Conservation (phyloP, 306 rosid genomes). For the Begonia peltatifolia region DNA sequence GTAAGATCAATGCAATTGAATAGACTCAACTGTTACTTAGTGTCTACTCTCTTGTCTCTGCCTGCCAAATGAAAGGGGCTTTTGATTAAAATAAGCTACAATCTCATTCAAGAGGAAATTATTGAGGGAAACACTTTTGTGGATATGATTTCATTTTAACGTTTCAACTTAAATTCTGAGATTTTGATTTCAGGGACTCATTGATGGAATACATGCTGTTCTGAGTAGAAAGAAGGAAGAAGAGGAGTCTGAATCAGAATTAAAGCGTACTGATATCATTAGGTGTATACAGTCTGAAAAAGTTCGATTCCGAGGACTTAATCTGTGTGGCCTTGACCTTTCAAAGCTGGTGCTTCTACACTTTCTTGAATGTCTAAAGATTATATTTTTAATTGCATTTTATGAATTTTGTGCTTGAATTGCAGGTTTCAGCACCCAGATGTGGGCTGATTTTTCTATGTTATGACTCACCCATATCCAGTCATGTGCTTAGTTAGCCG, state of each 20-base stretch:
- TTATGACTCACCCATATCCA: no score
- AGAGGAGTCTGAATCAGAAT: constrained; percentile 49
- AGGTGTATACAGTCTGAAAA: constrained; percentile 79
- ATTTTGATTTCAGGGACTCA: constrained; percentile 52
- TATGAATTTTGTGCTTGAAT: no score
- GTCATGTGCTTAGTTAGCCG: no score
- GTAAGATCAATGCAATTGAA: no score
- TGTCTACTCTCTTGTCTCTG: no score
- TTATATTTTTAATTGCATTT: not conserved
- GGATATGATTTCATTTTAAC: no score
- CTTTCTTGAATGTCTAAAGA: constrained; percentile 3
- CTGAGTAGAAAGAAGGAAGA: constrained; percentile 44
- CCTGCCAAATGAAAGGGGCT: not conserved
- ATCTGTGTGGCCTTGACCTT: constrained; percentile 91
- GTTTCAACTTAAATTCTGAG: not conserved
- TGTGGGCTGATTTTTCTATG: no score
- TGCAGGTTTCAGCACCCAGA: no score
- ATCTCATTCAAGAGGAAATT: no score
- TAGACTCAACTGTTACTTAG: no score
- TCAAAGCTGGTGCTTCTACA: constrained; percentile 60
- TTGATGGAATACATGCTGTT: constrained; percentile 44
- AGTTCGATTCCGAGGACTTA: constrained; percentile 87
- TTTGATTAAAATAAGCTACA: not conserved
- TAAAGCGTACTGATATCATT: constrained; percentile 79
- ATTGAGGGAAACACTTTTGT: no score